Conservation (phyloP, 2,329 filamentous ascomycete species). For the Acarospora socialis region DNA sequence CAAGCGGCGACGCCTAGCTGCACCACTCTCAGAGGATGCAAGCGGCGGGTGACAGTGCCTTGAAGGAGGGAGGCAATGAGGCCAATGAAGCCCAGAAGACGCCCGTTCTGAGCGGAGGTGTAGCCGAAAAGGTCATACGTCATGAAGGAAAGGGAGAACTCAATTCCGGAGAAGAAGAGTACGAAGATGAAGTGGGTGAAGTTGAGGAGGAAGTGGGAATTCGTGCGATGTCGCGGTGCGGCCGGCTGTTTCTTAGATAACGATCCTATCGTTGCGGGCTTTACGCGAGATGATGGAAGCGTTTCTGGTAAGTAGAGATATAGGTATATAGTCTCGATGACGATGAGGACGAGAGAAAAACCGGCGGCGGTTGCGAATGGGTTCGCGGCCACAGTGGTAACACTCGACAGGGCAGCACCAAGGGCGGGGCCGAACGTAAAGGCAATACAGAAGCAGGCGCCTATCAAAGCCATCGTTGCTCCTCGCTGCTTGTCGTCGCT, state of each 20-base stretch:
- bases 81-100: constrained; percentile 78
- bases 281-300: constrained; percentile 40
- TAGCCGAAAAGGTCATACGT: constrained; percentile 89
- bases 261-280: constrained; percentile 13
- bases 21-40: constrained; percentile 68
- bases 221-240: constrained; percentile 44
- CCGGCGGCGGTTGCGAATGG: constrained; percentile 88
- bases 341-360: constrained; percentile 70
- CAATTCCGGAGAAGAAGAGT: constrained; percentile 95
- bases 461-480: constrained; percentile 89
- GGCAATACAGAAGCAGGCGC: constrained; percentile 89
- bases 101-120: constrained; percentile 63
- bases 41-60: constrained; percentile 73
- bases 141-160: constrained; percentile 95
- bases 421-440: constrained; percentile 94
- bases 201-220: constrained; percentile 72
- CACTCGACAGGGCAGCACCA: constrained; percentile 68
- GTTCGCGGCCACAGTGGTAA: constrained; percentile 68
- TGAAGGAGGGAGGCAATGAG: constrained; percentile 86
- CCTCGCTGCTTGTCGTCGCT: constrained; percentile 73
- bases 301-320: constrained; percentile 81
- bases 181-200: constrained; percentile 79
- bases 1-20: constrained; percentile 66
- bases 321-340: constrained; percentile 76
- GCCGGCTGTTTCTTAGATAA: constrained; percentile 16